Base-by-base conservation (phyloP, 176 grass and related monocot species). In the Oryza coarctata region DNA sequence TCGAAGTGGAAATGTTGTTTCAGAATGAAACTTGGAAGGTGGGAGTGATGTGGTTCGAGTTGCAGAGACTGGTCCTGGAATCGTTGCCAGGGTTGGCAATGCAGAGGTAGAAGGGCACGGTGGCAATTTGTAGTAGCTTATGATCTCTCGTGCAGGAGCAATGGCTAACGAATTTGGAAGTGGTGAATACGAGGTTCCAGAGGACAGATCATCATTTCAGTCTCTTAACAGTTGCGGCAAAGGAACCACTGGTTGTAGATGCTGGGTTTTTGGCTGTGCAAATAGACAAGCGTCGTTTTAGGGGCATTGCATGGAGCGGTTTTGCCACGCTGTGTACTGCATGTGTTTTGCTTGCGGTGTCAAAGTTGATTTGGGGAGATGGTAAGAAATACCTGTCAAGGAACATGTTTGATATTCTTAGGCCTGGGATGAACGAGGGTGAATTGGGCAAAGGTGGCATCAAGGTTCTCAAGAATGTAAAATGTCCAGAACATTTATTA, bases 271-370 rank as follows among this genome's bases (percentile, higher is more conserved):
- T 64, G 9, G 66, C 79, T 62, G 60, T 30, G 57, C 73, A 38
- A 40, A 68, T 27, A 26, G 41, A 73, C n/a, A 28, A 29, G 63
- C 7, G 74, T 80, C 2, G 39, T 66, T 74, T 75, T 3, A 67
- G 62, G 55, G 77, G 47, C 25, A 61, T 80, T 25, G 55, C 83
- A 32, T 26, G 20, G 33, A 65, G 65, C 28, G 75, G 61, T 25
- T 92, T 92, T 38, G 39, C 63, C 8, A 28, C 83, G 26, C 26
- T 91, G 39, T 88, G 82, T 63, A 61, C 85, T 74, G 30, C 62
- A 7, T 91, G 71, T 18, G 2, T 91, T 43, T 29, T 88, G 26
- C 69, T 83, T 0, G 12, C 23, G 29, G 58, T 18, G 14, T 66
- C 25, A 0, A 66, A 80, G 31, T 64, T 86, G 25, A 41, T 65